A percentile compares a stretch with the other conserved stretches of the same genome.
Conservation (phyloP, 2,329 filamentous ascomycete genomes). For the Fusarium concolor region DNA sequence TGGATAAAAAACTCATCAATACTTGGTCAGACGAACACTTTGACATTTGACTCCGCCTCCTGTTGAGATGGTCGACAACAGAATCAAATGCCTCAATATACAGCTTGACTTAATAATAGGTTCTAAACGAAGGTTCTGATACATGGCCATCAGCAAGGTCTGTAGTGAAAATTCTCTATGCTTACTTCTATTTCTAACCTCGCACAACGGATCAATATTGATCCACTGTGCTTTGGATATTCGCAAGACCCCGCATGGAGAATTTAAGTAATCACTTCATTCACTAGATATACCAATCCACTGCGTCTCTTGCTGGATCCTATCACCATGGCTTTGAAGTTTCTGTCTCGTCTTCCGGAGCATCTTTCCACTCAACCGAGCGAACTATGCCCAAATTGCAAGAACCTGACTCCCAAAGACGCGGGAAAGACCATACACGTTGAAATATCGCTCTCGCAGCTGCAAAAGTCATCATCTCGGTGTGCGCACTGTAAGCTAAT, state of each 20-base stretch:
- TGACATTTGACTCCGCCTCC: no score
- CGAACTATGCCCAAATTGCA: not conserved
- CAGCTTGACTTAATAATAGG: no score
- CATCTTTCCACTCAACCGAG: not conserved
- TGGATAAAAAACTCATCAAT: not conserved
- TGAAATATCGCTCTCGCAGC: not conserved
- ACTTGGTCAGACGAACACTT: not conserved
- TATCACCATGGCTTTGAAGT: not conserved
- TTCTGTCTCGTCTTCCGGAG: not conserved
- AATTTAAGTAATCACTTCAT: no score
- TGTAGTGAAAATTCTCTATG: no score
- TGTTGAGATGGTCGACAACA: no score
- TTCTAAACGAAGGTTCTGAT: no score
- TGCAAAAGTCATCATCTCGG: not conserved
- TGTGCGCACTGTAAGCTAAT: not conserved
- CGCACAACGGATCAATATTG: not conserved
- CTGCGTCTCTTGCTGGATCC: not conserved
- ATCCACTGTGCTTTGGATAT: not conserved
- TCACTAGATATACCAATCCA: no score
- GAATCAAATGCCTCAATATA: no score
- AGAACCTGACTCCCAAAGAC: not conserved
- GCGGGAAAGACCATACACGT: not conserved
- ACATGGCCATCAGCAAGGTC: no score
- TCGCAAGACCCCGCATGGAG: not conserved
- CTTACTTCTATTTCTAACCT: no score